Evolutionary conservation across 2,329 filamentous ascomycete species (phyloP), one percentile per base, ranked within the genome.

Genomic region (Fusarium chaquense): DNA sequence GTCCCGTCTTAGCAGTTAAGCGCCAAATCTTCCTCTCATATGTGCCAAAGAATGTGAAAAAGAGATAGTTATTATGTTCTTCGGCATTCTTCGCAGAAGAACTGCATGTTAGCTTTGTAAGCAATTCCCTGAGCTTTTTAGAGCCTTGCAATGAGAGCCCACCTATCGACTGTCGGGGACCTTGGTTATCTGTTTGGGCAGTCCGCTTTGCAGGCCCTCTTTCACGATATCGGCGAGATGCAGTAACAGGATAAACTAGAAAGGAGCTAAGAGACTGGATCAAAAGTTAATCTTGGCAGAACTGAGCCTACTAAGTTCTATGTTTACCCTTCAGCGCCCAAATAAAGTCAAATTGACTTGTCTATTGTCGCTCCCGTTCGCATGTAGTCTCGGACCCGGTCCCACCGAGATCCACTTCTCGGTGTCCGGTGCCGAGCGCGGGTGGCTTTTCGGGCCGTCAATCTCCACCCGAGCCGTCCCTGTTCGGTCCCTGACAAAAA

Each of bases 391-490:
- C 12, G 5, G 16, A 38, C 12, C 47, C 47, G 6, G 13, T 20
- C 28, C 26, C 22, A 6, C 16, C 24, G 9, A 12, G 15, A 16
- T 49, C 60, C 60, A 44, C 20, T 8, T 40, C 9, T 38, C 43
- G 18, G 36, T 5, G 18, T 10, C 1, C 10, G 35, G 22, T 32
- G n/a, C 35, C 36, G 43, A 32, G 24, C 32, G 11, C 35, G 13
- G 26, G 16, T 43, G 20, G 32, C 36, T 26, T 24, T 56, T 62
- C 26, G 43, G 58, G 30, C 58, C 49, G 32, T 63, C 28, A 28
- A 22, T 8, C 36, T 15, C 36, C 49, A 63, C 49, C 18, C 13
- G 6, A 13, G 35, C 49, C 49, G 13, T 30, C 41, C 18, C 24
- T 24, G 13, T 41, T 52, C n/a, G 35, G 24, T 52, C 20, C n/a